A percentile compares a stretch with the other conserved stretches of the same genome.
phyloP scores from a whole-genome alignment of 805 yeast genomes.

The Nakazawaea ambrosiae region DNA sequence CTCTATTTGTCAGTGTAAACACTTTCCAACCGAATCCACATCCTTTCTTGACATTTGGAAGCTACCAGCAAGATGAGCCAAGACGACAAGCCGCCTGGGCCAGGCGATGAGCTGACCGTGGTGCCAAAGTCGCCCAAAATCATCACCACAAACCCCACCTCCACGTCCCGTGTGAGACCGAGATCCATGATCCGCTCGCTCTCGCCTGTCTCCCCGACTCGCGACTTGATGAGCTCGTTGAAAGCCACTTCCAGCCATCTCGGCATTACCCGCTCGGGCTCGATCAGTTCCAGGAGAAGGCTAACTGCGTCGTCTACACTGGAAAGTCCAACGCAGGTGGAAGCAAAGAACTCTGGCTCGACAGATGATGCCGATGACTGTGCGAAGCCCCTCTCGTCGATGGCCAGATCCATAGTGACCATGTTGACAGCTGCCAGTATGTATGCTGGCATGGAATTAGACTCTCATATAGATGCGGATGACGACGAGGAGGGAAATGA shows the following conservation, averaged over 20 bases:
- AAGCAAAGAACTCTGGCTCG: not conserved
- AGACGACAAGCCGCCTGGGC: no score
- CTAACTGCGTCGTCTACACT: no score
- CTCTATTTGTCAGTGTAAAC: no score
- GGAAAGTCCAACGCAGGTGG: no score
- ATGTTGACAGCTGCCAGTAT: slow-evolving; percentile 51
- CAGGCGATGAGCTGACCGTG: no score
- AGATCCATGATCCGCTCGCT: not conserved
- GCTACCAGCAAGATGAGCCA: no score
- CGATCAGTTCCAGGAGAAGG: no score
- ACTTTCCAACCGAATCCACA: no score
- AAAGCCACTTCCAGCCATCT: not conserved
- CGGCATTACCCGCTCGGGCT: not conserved
- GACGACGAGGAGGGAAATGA: slow-evolving; percentile 20
- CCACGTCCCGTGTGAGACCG: not conserved
- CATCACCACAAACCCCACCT: no score
- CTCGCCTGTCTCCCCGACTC: not conserved
- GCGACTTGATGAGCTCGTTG: not conserved
- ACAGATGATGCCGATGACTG: not conserved
- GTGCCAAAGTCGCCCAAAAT: no score
- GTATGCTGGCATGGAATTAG: slow-evolving; percentile 32
- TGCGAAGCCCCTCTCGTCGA: slow-evolving; percentile 24
- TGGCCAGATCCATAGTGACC: slow-evolving; percentile 47
- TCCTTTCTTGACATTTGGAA: no score
- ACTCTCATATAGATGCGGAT: slow-evolving; percentile 16